Base-by-base conservation (phyloP, 139 green algal genomes). In the Coccomyxa sp. region DNA sequence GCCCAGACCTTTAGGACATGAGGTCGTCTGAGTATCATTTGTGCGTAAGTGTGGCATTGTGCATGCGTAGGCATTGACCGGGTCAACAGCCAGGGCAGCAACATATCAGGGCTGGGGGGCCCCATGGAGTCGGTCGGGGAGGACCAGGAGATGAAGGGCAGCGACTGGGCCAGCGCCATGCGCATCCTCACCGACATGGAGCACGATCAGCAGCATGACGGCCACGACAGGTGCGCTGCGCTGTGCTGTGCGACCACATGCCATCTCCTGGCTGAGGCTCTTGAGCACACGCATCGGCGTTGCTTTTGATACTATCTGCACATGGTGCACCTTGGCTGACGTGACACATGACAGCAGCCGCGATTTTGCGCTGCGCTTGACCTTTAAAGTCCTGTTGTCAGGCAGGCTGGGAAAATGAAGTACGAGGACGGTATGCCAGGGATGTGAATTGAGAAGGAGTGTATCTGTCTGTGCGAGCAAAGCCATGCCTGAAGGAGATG, bases 191-290 rank as follows among this genome's bases (percentile, higher is more conserved):
- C 18, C 18, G 50, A 64, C 18, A 10, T 64, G 50, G 50, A 64
- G 50, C 50, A 22, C 3, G 50, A 64, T 22, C 22, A 31, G 50
- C 18, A 18, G 3, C 18, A 64, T 7, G 50, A 64, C 50, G 18
- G 22, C 50, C 27, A 18, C 27, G 50, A 64, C 50, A 64, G 50
- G 50, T 64, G 50, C 50, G 50, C 50, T 3, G 50, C 50, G 44
- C 55, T 77, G 38, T 77, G 39, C 24, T 77, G n/a, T 9, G 58
- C 0, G 2, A 78, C 74, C 40, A 41, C n/a, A 34, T 71, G 74
- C 74, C 33, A 41, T 16, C 54, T 22, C 54, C 54, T 68, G 54
- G 22, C 16, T 22, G n/a, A n/a, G n/a, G n/a, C n/a, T n/a, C n/a
- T n/a, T n/a, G n/a, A n/a, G n/a, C n/a, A n/a, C n/a, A n/a, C n/a